Percentiles rank a stretch among this genome's conserved stretches.
These are phyloP conservation scores for sunflower (Helianthus annuus) DNA, from an alignment of 129 eudicot genomes.

Conservation along the genomic window DNA sequence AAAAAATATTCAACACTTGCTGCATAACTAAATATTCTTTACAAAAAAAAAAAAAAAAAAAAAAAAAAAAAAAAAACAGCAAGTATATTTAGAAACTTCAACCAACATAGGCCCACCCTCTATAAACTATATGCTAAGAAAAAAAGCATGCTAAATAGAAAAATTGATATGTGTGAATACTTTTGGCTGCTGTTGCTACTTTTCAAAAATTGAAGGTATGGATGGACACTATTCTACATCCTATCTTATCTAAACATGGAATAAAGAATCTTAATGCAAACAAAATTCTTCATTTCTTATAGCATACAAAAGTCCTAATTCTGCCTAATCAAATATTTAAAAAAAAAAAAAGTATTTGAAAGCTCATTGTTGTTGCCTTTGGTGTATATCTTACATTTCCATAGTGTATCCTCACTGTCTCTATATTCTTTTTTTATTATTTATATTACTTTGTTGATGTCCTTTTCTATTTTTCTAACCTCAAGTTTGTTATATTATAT, in stretches of 20 bases:
- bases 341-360: conserved; percentile 37
- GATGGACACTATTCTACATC: conserved; percentile 42
- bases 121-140: conserved; percentile 18
- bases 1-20: conserved; percentile 10
- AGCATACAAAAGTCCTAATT: conserved; percentile 49
- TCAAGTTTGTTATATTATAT: conserved; percentile 25
- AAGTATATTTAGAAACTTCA: not conserved
- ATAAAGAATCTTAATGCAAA: conserved; percentile 45
- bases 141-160: not conserved
- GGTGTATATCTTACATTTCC: conserved; percentile 19
- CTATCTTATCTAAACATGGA: conserved; percentile 48
- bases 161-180: conserved; percentile 18
- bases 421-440: conserved; percentile 11
- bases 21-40: not conserved
- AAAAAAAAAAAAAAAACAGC: not conserved
- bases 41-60: not conserved
- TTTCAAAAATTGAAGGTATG: conserved; percentile 26
- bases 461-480: conserved; percentile 33
- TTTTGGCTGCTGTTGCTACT: conserved; percentile 3
- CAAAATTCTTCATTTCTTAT: conserved; percentile 43
- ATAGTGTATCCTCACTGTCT: conserved; percentile 18
- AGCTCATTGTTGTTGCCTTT: conserved; percentile 27
- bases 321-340: conserved; percentile 39
- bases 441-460: conserved; percentile 35
- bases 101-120: not conserved